Evolutionary conservation across 2,329 filamentous ascomycete species (phyloP), one percentile per base, ranked within the genome.

Genomic region (Paracorniculantispora psalliotae): DNA sequence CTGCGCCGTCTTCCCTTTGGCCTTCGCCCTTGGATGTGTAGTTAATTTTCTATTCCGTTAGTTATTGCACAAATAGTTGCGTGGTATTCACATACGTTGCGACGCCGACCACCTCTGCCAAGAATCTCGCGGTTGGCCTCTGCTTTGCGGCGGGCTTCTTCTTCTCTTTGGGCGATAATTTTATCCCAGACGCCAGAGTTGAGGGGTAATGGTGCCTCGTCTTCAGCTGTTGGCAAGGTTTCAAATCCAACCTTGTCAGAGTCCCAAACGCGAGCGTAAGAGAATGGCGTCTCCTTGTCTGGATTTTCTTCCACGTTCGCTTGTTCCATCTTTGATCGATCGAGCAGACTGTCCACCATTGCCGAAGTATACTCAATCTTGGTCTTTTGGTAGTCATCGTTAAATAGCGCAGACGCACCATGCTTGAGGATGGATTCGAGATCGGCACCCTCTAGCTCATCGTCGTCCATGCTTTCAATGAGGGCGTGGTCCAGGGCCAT

Each of bases 401-500:
- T 83, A 70, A 99, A 97, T 3, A 99, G 77, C 12, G 92, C 90
- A 60, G 89, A 86, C 0, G 93, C 92, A 56, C 94, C 94, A 68
- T 96, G 89, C 64, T 88, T 89, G 41, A 99, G 80, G 61, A 97
- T 92, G 0, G 90, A 90, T 66, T 96, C 92, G 4, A 97, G 75
- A 67, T 97, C 92, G 61, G 89, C 81, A 8, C 86, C 86, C 9
- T 84, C 86, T 39, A 93, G 84, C 48, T 94, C 89, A n/a, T 92
- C 87, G 2, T 86, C 84, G 59, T 92, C 91, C 84, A 99, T 91
- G 56, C 86, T 88, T 70, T 97, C 92, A 61, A 99, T 97, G 21
- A 99, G 82, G 1, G 94, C 90, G 71, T 97, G 92, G 67, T 99
- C 94, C 0, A 99, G 82, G 0, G 91, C 91, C 85, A 99, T 91